Evolutionary conservation across 352 stramenopile genomes (phyloP).

Genomic region (Phytophthora europaea): DNA sequence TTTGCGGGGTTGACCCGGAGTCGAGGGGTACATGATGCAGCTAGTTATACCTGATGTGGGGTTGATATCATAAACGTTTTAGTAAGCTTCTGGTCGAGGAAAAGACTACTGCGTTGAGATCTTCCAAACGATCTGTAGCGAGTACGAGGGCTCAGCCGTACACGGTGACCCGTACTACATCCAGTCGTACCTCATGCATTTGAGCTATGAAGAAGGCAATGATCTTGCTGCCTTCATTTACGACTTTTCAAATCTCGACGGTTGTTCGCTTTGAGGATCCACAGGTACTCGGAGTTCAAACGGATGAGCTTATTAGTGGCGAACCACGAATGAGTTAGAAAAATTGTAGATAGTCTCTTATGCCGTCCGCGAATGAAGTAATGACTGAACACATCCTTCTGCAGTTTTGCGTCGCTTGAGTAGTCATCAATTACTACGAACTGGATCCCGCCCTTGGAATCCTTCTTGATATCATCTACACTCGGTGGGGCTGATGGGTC

Average conservation of each 20-base stretch:
- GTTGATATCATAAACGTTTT: no score
- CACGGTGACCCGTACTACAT: conserved; percentile 24
- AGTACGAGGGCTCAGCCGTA: conserved; percentile 13
- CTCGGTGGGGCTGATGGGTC: not conserved
- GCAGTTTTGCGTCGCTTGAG: conserved; percentile 3
- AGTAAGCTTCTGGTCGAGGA: conserved; percentile 7
- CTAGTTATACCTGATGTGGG: no score
- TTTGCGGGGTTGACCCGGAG: no score
- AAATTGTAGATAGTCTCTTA: not conserved
- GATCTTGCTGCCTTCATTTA: not conserved
- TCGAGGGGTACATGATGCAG: no score
- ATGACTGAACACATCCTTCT: not conserved
- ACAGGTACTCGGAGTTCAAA: not conserved
- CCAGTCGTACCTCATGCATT: conserved; percentile 16
- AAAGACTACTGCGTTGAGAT: conserved; percentile 18
- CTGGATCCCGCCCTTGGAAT: conserved; percentile 17
- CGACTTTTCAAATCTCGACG: not conserved
- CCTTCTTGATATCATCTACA: no score
- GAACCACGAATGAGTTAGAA: conserved; percentile 1
- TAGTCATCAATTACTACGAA: conserved; percentile 33
- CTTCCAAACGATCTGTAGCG: conserved; percentile 13
- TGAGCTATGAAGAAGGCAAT: not conserved
- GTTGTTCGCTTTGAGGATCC: conserved; percentile 1
- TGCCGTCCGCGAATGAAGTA: not conserved
- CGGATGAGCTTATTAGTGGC: not conserved